Percentiles rank a stretch among this genome's conserved stretches.
Evolutionary conservation across 345 rosid species (phyloP).

Genomic region (Laguncularia racemosa): DNA sequence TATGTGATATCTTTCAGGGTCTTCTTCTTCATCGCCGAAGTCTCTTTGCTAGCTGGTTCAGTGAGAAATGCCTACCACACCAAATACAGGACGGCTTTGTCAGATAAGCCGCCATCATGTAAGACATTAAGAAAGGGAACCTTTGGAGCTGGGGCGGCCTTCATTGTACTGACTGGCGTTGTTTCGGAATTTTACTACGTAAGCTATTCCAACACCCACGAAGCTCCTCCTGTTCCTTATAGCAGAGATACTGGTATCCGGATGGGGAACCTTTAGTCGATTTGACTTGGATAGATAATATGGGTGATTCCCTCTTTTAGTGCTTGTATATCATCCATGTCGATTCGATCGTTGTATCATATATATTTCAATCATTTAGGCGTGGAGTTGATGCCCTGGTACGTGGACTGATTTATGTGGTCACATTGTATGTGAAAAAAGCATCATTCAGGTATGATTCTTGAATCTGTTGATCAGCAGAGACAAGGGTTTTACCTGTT

Average conservation of each 20-base stretch:
- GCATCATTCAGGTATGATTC: too few relatives aligned
- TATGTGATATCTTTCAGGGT: constrained; percentile 39
- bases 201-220: constrained; percentile 52
- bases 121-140: constrained; percentile 64
- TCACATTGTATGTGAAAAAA: too few relatives aligned
- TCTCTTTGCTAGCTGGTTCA: constrained; percentile 81
- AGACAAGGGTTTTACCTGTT: too few relatives aligned
- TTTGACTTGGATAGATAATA: not conserved
- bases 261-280: constrained; percentile 59
- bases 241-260: constrained; percentile 52
- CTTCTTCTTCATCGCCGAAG: constrained; percentile 76
- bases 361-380: not conserved
- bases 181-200: constrained; percentile 73
- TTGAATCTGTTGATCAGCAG: too few relatives aligned
- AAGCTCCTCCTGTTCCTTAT: constrained; percentile 19
- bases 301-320: not conserved
- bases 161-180: constrained; percentile 61
- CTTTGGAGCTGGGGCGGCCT: constrained; percentile 91
- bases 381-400: too few relatives aligned
- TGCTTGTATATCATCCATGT: not conserved
- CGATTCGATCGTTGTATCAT: not conserved
- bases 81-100: constrained; percentile 38
- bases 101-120: constrained; percentile 34
- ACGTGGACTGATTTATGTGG: too few relatives aligned
- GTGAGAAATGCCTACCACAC: constrained; percentile 84